These are phyloP conservation scores for Boletus barrowsii DNA, from an alignment of 768 basidiomycete species.

Conservation along the genomic window DNA sequence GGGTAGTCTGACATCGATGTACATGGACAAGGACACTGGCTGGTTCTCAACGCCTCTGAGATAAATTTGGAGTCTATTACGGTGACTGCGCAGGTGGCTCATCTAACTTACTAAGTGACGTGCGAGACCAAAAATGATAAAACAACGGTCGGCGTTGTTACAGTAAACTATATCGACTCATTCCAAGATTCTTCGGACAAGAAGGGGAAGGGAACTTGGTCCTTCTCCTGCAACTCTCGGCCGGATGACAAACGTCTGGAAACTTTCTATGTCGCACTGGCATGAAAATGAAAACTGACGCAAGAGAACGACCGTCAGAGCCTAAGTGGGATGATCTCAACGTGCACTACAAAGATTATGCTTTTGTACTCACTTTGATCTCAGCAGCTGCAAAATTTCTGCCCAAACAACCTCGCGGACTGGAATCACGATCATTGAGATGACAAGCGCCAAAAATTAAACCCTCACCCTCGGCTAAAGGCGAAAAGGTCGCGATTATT, in stretches of 20 bases:
- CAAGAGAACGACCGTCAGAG: slow-evolving; percentile 49
- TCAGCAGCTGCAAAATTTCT: slow-evolving; percentile 56
- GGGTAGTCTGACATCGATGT: slow-evolving; percentile 3
- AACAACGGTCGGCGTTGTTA: background rate
- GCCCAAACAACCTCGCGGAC: slow-evolving; percentile 60
- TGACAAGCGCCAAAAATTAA: background rate
- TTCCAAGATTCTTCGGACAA: slow-evolving; percentile 35
- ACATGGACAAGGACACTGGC: background rate
- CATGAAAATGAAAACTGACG: slow-evolving; percentile 54
- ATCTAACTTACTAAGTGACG: background rate
- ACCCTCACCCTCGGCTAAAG: slow-evolving; percentile 55
- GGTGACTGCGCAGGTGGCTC: too few relatives aligned
- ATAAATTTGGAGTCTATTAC: background rate
- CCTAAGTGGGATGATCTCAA: slow-evolving; percentile 18
- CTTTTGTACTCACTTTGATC: slow-evolving; percentile 46
- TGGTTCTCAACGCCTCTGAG: background rate
- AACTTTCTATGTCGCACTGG: slow-evolving; percentile 51
- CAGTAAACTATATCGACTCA: slow-evolving; percentile 6
- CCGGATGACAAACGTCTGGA: slow-evolving; percentile 65
- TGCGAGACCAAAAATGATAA: background rate
- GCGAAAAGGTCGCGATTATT: slow-evolving; percentile 48
- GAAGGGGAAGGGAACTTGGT: slow-evolving; percentile 54
- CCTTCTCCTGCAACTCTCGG: slow-evolving; percentile 53
- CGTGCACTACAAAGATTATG: slow-evolving; percentile 19
- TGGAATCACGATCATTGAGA: slow-evolving; percentile 25